A percentile compares a stretch with the other conserved stretches of the same genome.
Evolutionary conservation across 2,329 filamentous ascomycete genomes (phyloP).

Genomic region (Fusarium neocosmosporiellum): DNA sequence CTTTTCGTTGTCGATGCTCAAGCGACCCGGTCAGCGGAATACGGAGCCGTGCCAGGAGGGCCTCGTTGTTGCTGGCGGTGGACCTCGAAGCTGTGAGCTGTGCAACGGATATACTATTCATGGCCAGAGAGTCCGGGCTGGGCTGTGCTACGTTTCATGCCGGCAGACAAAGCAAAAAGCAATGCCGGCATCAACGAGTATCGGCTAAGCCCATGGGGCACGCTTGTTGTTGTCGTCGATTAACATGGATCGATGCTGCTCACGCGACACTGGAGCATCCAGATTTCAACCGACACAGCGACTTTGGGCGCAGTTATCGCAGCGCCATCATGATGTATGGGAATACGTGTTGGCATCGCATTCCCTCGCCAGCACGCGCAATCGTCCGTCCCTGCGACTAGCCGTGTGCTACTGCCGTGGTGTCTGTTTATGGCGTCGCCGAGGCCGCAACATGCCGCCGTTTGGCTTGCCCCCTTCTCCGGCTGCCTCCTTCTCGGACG

Average conservation of each 20-base stretch:
- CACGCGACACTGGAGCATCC: background rate
- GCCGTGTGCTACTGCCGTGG: conserved; percentile 2
- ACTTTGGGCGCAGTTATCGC: background rate
- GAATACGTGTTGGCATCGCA: conserved; percentile 18
- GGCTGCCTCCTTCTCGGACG: background rate
- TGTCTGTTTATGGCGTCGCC: background rate
- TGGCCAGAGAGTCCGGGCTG: background rate
- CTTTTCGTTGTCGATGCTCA: background rate
- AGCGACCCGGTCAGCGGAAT: conserved; percentile 5
- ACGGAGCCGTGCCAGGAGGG: background rate
- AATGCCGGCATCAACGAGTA: background rate
- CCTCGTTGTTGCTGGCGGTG: background rate
- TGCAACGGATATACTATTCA: conserved; percentile 26
- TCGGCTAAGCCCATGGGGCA: conserved; percentile 1
- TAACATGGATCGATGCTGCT: conserved; percentile 21
- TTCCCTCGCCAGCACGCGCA: conserved; percentile 14
- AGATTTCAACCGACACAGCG: background rate
- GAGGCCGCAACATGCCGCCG: background rate
- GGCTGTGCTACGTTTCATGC: conserved; percentile 27
- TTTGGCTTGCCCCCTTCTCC: background rate
- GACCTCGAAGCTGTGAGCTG: background rate
- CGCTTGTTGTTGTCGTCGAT: background rate
- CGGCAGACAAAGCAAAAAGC: conserved; percentile 10
- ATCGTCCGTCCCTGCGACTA: conserved; percentile 19
- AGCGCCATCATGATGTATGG: background rate